Conservation (phyloP, 208 protist species). For the Leishmania guyanensis region DNA sequence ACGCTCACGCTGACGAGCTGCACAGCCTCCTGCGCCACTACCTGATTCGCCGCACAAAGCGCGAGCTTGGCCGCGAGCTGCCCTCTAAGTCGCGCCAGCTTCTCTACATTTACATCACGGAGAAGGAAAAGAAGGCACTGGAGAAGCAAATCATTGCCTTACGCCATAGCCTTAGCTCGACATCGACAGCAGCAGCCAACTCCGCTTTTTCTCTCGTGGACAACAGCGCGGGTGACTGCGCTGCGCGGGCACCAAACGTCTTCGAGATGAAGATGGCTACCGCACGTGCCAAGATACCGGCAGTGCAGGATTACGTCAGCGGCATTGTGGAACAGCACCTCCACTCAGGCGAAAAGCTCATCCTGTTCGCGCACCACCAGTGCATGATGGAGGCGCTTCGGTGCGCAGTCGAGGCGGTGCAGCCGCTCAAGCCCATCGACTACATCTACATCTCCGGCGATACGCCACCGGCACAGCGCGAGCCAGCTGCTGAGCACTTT, state of each 20-base stretch:
- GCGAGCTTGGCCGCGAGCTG: slow-evolving; percentile 87
- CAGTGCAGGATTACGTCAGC: slow-evolving; percentile 90
- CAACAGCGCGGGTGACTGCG: slow-evolving; percentile 10
- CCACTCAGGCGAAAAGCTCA: slow-evolving; percentile 83
- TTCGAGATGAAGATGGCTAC: slow-evolving; percentile 90
- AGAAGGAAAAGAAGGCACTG: slow-evolving; percentile 82
- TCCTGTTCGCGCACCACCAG: slow-evolving; percentile 95
- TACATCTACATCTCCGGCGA: slow-evolving; percentile 95
- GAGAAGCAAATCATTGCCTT: slow-evolving; percentile 76
- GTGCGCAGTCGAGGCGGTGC: slow-evolving; percentile 62
- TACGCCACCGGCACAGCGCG: slow-evolving; percentile 66
- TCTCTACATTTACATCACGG: slow-evolving; percentile 85
- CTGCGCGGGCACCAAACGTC: slow-evolving; percentile 46
- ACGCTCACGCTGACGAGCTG: slow-evolving; percentile 92
- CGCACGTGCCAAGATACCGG: slow-evolving; percentile 83
- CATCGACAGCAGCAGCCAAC: neutral
- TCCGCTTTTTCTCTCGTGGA: neutral
- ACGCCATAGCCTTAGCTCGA: slow-evolving; percentile 30
- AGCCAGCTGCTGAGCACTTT: slow-evolving; percentile 82
- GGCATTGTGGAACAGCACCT: slow-evolving; percentile 78
- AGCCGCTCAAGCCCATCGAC: slow-evolving; percentile 63
- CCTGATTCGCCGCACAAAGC: slow-evolving; percentile 95
- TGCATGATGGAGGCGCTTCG: slow-evolving; percentile 93
- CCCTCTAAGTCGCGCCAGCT: slow-evolving; percentile 87
- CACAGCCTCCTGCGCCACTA: slow-evolving; percentile 86